Evolutionary conservation across 768 basidiomycete genomes (phyloP).

Genomic region (Xanthoconium purpureum): DNA sequence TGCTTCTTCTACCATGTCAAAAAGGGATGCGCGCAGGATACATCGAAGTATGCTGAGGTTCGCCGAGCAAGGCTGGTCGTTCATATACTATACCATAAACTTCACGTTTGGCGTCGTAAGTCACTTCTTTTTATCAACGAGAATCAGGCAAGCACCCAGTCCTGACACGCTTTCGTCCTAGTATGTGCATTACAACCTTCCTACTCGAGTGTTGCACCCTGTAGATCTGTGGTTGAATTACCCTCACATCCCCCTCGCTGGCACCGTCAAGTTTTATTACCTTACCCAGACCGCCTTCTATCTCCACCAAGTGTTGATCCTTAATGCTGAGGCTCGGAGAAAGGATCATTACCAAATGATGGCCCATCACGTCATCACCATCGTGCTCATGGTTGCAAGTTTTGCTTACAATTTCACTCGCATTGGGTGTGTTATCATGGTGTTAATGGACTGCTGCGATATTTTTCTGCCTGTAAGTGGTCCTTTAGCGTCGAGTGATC

Average conservation of each 20-base stretch:
- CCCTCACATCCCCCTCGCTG: constrained; percentile 80
- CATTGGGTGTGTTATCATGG: constrained; percentile 84
- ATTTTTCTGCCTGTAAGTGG: constrained; percentile 82
- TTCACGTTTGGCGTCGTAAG: constrained; percentile 82
- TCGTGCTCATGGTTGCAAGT: constrained; percentile 70
- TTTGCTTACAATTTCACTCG: constrained; percentile 85
- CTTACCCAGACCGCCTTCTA: constrained; percentile 86
- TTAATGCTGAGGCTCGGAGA: constrained; percentile 88
- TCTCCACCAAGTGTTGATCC: constrained; percentile 83
- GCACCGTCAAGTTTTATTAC: constrained; percentile 85
- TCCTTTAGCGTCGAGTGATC: not conserved
- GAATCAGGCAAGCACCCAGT: not conserved
- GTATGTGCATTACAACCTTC: constrained; percentile 78
- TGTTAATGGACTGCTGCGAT: constrained; percentile 93
- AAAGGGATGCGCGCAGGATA: constrained; percentile 56
- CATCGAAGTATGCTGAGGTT: constrained; percentile 80
- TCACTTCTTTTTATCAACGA: constrained; percentile 23
- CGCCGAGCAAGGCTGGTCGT: constrained; percentile 93
- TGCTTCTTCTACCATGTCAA: constrained; percentile 20
- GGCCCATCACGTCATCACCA: constrained; percentile 89
- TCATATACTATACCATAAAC: constrained; percentile 73
- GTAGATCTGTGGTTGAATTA: constrained; percentile 73
- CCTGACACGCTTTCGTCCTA: constrained; percentile 32
- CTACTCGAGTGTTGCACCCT: constrained; percentile 62
- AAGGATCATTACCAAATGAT: constrained; percentile 98